Base-by-base conservation (phyloP, 2,329 filamentous ascomycete genomes). In the Cladosporium sp. region DNA sequence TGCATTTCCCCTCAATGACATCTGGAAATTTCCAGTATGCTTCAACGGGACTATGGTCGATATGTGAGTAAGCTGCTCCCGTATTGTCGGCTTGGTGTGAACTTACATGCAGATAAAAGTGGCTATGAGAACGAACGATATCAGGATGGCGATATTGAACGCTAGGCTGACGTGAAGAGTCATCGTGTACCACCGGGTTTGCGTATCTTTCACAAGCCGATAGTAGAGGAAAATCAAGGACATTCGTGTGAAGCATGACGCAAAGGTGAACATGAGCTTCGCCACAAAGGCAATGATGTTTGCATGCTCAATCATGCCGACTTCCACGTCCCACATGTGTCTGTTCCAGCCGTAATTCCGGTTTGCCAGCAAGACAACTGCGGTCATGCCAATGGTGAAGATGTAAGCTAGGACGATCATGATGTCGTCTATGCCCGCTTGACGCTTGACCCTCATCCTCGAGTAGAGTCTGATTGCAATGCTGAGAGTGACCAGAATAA, bases 161-260 rank as follows among this genome's bases (percentile, higher is more conserved):
- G 66, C 72, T 29, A 80, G 71, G 33, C 76, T 78, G 12, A 68
- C 67, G 61, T 81, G 79, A 1, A 82, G 71, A 1, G 78, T 70
- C 72, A 75, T 78, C 18, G 67, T 72, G 70, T 81, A 82, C 72
- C 76, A 76, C 1, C 60, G 69, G 57, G 75, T 75, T 2, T 75
- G 75, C n/a, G 76, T 77, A 67, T 82, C 79, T 11, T 75, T 66
- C 5, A 81, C 73, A 5, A 82, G 72, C 18, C 81, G 77, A 63
- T 81, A 82, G 69, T 82, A 83, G 70, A 82, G 82, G 69, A 73
- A 78, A 31, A 82, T 77, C 16, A 83, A 71, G 1, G 79, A 81
- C 26, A 81, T 71, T 12, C 81, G 73, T 0, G 79, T 81, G 65
- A 81, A 81, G 0, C 78, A 79, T 1, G 80, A 73, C 2, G 80